These are phyloP conservation scores for Colletotrichum lupini DNA, from an alignment of 2,329 filamentous ascomycete genomes.

Conservation along the genomic window DNA sequence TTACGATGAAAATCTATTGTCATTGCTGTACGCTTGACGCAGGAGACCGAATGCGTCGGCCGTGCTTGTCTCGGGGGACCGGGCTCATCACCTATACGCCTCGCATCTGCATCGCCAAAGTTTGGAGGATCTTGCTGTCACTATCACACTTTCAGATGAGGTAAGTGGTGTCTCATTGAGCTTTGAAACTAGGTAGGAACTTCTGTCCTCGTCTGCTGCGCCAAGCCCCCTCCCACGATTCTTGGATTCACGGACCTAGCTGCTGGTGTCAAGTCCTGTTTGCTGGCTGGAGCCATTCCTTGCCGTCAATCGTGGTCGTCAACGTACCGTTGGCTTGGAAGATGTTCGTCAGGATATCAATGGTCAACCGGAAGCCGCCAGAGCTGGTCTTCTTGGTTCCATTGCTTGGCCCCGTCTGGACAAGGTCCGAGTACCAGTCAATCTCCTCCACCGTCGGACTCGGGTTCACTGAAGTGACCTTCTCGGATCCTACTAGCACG, in stretches of 20 bases:
- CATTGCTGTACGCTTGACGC: not conserved
- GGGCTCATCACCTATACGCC: not conserved
- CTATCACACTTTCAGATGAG: not conserved
- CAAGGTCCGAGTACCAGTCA: conserved; percentile 53
- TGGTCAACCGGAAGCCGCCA: conserved; percentile 50
- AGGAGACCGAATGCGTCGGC: not conserved
- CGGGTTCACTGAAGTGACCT: conserved; percentile 41
- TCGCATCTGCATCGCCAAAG: not conserved
- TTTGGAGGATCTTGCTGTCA: not conserved
- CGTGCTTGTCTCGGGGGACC: no score
- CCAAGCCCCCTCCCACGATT: not conserved
- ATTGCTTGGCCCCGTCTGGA: conserved; percentile 42
- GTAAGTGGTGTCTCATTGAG: not conserved
- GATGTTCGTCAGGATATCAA: conserved; percentile 51
- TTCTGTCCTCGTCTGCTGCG: not conserved
- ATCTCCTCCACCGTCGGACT: conserved; percentile 42
- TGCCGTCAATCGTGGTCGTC: conserved; percentile 49
- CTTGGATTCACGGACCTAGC: not conserved
- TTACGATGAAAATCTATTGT: not conserved
- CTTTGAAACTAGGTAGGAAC: not conserved
- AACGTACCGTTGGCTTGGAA: conserved; percentile 55
- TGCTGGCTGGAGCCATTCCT: conserved; percentile 49
- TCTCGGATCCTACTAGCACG: conserved; percentile 48
- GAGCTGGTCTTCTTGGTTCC: conserved; percentile 51
- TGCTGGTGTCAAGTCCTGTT: conserved; percentile 43